Evolutionary conservation across 306 rosid genomes (phyloP).

Genomic region (Cercis canadensis): DNA sequence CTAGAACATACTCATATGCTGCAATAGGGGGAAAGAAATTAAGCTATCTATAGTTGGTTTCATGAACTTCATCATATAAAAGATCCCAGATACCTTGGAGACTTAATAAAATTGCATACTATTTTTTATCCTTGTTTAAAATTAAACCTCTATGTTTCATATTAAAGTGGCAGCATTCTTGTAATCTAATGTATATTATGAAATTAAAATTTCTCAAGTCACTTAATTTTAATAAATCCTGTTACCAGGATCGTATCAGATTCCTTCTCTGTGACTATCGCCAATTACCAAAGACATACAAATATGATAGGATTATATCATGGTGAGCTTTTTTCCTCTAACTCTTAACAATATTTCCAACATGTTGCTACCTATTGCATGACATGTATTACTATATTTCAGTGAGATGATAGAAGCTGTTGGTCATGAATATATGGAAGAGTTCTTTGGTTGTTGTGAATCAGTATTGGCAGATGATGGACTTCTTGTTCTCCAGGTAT

Average conservation of each 20-base stretch:
- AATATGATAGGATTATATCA: constrained; percentile 83
- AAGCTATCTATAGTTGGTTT: neutral
- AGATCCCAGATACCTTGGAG: neutral
- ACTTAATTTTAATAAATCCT: constrained; percentile 3
- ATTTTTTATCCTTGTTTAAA: too few relatives aligned
- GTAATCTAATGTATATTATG: neutral
- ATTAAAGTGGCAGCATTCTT: neutral
- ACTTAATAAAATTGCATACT: too few relatives aligned
- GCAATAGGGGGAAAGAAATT: too few relatives aligned
- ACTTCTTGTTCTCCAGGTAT: constrained; percentile 77
- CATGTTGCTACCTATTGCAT: neutral
- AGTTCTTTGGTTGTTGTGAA: constrained; percentile 81
- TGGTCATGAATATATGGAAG: constrained; percentile 88
- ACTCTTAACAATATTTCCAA: neutral
- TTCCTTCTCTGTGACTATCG: constrained; percentile 87
- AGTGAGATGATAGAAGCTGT: constrained; percentile 90
- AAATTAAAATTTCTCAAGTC: neutral
- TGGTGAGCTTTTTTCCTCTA: constrained; percentile 56
- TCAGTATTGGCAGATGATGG: constrained; percentile 74
- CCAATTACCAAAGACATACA: constrained; percentile 58
- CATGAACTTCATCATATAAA: neutral
- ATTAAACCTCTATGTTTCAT: too few relatives aligned
- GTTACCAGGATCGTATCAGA: constrained; percentile 66
- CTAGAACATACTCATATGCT: too few relatives aligned
- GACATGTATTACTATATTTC: constrained; percentile 31